Evolutionary conservation across 768 basidiomycete species (phyloP), one percentile per base, ranked within the genome.

Genomic region (Auricularia cornea): DNA sequence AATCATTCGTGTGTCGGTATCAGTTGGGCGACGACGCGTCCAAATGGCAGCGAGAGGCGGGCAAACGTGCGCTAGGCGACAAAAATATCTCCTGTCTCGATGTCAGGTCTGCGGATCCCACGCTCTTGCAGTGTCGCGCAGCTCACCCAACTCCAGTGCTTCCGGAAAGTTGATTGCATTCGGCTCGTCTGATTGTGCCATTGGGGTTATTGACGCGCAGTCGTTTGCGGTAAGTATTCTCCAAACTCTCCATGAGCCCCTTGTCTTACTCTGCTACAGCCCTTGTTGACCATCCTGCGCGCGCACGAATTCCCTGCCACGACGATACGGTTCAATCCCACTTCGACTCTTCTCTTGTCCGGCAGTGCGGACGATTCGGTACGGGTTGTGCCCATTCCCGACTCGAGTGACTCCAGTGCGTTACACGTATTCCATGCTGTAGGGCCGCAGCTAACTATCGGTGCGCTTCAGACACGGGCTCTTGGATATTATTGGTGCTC

Each of bases 261-360:
- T 26, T 28, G 31, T 63, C 20, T 30, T 38, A 26, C 29, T 52
- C 59, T n/a, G 48, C 29, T 60, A n/a, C 69, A 98, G 95, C 95
- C 94, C 1, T 72, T 93, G 14, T 75, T 92, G 32, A 87, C 87
- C 23, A 97, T 99, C 65, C 78, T 98, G 63, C 92, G 91, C 74
- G 91, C 97, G 0, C 96, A 98, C 73, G 94, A 95, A 64, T 94
- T 98, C 73, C 91, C 97, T 3, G 85, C 92, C 4, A 98, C 97
- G 1, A 86, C 90, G 3, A 75, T 99, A 62, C 84, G 83, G 64
- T 99, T 99, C 80, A 96, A 89, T 71, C 88, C 94, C 1, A 79
- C 85, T 5, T 86, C 88, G 14, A 84, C 80, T n/a, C 67, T 95
- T 14, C 80, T 99, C 3, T 83, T 95, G 23, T 92, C 92, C 4